phyloP scores from a whole-genome alignment of 345 rosid species.

The Moricandia arvensis region DNA sequence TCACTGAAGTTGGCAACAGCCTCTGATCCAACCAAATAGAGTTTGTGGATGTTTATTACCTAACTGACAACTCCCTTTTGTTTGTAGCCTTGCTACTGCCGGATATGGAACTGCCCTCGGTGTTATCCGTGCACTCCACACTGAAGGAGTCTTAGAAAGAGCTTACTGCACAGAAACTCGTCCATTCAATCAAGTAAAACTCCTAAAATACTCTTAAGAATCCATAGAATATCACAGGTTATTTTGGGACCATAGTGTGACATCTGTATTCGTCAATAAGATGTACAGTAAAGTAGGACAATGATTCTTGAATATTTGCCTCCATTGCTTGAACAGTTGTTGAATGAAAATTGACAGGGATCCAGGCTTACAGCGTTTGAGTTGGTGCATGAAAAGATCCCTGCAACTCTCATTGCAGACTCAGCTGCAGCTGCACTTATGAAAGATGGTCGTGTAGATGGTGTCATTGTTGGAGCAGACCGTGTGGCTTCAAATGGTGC shows the following conservation, averaged over 20 bases:
- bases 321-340: not conserved
- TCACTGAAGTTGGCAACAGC: not conserved
- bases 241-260: not conserved
- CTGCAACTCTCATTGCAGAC: constrained; percentile 88
- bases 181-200: constrained; percentile 87
- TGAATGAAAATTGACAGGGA: constrained; percentile 48
- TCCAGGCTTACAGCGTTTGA: constrained; percentile 96
- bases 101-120: constrained; percentile 99
- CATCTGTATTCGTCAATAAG: not conserved
- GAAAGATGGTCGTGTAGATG: constrained; percentile 74
- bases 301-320: not conserved
- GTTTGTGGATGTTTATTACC: not conserved
- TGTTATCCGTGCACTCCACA: constrained; percentile 80
- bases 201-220: not conserved
- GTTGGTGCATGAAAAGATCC: constrained; percentile 83
- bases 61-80: not conserved
- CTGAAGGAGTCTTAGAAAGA: constrained; percentile 64
- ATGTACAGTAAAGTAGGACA: not conserved
- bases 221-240: not conserved
- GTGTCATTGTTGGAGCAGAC: constrained; percentile 92
- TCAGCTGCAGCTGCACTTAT: constrained; percentile 92
- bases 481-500: constrained; percentile 89
- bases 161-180: constrained; percentile 98
- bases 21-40: not conserved
- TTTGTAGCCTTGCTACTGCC: constrained; percentile 87